A percentile compares a stretch with the other conserved stretches of the same genome.
Conservation (phyloP, 306 rosid genomes). For the Dryas octopetala region DNA sequence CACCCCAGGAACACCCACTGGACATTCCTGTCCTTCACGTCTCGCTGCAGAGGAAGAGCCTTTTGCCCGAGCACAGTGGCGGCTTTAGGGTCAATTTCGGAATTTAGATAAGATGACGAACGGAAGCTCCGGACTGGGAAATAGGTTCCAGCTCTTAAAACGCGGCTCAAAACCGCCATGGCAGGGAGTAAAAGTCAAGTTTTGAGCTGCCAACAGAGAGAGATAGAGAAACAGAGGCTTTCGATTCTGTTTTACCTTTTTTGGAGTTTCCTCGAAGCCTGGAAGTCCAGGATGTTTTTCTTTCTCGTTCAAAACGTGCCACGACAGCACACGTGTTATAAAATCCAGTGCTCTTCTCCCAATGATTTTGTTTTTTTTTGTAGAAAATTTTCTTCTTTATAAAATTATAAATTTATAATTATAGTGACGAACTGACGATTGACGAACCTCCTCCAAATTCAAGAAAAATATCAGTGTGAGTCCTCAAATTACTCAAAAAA, state of each 20-base stretch:
- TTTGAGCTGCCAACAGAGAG: neutral
- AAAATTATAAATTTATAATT: no score
- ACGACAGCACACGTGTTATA: neutral
- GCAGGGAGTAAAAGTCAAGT: neutral
- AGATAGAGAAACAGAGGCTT: neutral
- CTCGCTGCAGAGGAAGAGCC: conserved; percentile 21
- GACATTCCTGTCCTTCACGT: conserved; percentile 29
- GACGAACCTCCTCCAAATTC: no score
- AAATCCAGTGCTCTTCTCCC: neutral
- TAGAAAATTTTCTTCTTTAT: no score
- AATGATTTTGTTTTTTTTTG: no score
- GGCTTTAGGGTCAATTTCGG: conserved; percentile 32
- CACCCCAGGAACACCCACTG: conserved; percentile 55
- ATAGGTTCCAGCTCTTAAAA: conserved; percentile 6
- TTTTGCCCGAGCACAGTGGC: neutral
- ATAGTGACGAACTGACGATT: no score
- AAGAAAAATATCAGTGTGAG: no score
- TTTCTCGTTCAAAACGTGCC: neutral
- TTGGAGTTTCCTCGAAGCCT: neutral
- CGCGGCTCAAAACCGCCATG: conserved; percentile 33
- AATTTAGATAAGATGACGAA: conserved; percentile 17
- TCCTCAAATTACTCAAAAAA: no score
- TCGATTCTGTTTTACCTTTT: no score
- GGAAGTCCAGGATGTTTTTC: neutral
- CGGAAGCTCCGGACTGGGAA: conserved; percentile 24